Conservation (phyloP, 495 filamentous ascomycete species). For the Aspergillus bertholletiae region DNA sequence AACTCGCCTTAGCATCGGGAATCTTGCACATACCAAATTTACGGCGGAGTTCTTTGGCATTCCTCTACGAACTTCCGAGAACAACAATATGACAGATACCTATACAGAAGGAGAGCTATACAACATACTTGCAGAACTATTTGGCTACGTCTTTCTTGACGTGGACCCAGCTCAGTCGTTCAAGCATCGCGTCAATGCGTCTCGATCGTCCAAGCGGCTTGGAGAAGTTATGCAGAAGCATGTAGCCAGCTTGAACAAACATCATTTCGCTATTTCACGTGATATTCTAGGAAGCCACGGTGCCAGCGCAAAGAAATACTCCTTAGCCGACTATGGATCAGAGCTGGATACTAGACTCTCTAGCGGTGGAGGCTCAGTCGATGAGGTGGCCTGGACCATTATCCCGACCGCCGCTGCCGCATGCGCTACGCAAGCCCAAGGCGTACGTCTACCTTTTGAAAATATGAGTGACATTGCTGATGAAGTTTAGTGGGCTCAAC, state of each 20-base stretch:
- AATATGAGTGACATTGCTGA: background rate
- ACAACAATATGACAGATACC: background rate
- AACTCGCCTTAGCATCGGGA: conserved; percentile 41
- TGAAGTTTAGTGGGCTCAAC: conserved; percentile 41
- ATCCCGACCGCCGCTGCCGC: conserved; percentile 47
- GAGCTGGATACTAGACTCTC: conserved; percentile 58
- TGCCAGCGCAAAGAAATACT: conserved; percentile 29
- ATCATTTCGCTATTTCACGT: background rate
- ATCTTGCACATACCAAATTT: conserved; percentile 51
- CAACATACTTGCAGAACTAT: conserved; percentile 55
- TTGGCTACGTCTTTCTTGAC: conserved; percentile 38
- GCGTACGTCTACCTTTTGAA: conserved; percentile 10
- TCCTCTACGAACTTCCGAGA: background rate
- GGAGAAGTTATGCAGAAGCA: conserved; percentile 55
- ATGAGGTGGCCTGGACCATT: conserved; percentile 62
- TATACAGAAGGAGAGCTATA: conserved; percentile 49
- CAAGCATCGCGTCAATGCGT: conserved; percentile 46
- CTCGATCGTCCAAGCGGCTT: conserved; percentile 47
- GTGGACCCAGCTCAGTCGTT: conserved; percentile 30
- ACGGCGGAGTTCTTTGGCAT: background rate
- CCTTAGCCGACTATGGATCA: conserved; percentile 53
- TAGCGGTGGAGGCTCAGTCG: conserved; percentile 49
- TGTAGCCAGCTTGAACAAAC: conserved; percentile 30
- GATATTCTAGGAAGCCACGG: conserved; percentile 14
- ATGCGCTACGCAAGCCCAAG: conserved; percentile 59